phyloP scores from a whole-genome alignment of 108 stramenopile species.

The Cyclotella choctawhatcheeana region DNA sequence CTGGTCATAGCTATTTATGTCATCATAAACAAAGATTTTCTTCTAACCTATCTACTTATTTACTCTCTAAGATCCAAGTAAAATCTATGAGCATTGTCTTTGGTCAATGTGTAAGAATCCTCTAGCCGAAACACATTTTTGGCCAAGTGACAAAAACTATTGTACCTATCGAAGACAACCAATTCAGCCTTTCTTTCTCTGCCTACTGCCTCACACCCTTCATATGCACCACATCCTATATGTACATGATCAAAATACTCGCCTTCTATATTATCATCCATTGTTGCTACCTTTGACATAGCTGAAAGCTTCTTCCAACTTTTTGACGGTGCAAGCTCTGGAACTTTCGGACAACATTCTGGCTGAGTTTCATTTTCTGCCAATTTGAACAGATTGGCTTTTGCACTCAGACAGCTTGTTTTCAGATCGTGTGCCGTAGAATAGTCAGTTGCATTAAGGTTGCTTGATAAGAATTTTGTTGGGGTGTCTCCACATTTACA shows the following conservation, averaged over 20 bases:
- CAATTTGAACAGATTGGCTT: slow-evolving; percentile 19
- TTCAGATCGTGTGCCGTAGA: slow-evolving; percentile 37
- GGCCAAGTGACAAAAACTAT: slow-evolving; percentile 32
- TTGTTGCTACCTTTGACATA: slow-evolving; percentile 10
- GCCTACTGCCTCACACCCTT: slow-evolving; percentile 34
- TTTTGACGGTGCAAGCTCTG: background rate
- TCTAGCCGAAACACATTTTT: slow-evolving; percentile 38
- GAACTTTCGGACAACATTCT: slow-evolving; percentile 31
- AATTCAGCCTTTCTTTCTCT: slow-evolving; percentile 32
- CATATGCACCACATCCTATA: slow-evolving; percentile 38
- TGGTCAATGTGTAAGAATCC: slow-evolving; percentile 32
- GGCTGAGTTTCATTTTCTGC: slow-evolving; percentile 37
- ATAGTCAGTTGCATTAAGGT: slow-evolving; percentile 32
- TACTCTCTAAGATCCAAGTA: slow-evolving; percentile 36
- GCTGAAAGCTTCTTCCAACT: slow-evolving; percentile 26
- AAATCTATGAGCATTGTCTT: slow-evolving; percentile 41
- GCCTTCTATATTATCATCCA: slow-evolving; percentile 27
- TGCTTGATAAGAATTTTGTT: slow-evolving; percentile 17
- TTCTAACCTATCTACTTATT: background rate
- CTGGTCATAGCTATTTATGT: too few species aligned
- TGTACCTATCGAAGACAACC: slow-evolving; percentile 39
- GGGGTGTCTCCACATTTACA: slow-evolving; percentile 36
- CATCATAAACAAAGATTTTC: too few species aligned
- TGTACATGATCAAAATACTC: slow-evolving; percentile 40
- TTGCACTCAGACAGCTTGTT: slow-evolving; percentile 11